Base-by-base conservation (phyloP, 1,139 yeast genomes). In the Yamadazyma triangularis region DNA sequence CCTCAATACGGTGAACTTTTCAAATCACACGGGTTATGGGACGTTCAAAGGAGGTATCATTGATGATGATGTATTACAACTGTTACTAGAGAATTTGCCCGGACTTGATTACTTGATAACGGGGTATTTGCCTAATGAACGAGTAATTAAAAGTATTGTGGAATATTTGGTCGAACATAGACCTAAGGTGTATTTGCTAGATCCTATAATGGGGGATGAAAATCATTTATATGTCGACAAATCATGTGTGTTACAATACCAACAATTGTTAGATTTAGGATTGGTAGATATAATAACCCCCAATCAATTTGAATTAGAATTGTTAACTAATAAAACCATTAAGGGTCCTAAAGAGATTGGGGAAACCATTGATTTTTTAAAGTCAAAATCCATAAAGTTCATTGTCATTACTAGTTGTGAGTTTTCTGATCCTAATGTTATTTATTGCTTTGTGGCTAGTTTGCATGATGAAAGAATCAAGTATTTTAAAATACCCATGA, bases 151-250 rank as follows among this genome's bases (percentile, higher is more conserved):
- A 4, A 24, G 6, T 5, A 14, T 34, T 8, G 23, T 15, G 13
- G 20, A 20, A 2, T 31, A 24, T 20, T 18, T 15, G 23, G 10
- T 15, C 11, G 9, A 5, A 13, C 7, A 12, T 16, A 14, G 11
- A 24, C 8, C 10, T 9, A 8, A 19, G 11, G 13, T 35, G 27
- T 24, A 29, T 30, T 11, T 85, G 89, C 79, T 87, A 36, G 96
- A 88, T 48, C 96, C 96, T 1, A 95, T 88, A 4, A 68, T 88
- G 68, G 96, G 96, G n/a, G 96, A 88, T 51, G 79, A 84, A 42
- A 94, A 91, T 3, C 70, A 68, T 35, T 51, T 87, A n/a, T 88
- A 88, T 47, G 96, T 88, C 7, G 71, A 78, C 26, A 67, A 74
- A 35, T 72, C 73, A 16, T 84, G 86, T 31, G 67, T 87, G 2